Evolutionary conservation across 495 filamentous ascomycete species (phyloP), one percentile per base, ranked within the genome.

Genomic region (Podospora appendiculata): DNA sequence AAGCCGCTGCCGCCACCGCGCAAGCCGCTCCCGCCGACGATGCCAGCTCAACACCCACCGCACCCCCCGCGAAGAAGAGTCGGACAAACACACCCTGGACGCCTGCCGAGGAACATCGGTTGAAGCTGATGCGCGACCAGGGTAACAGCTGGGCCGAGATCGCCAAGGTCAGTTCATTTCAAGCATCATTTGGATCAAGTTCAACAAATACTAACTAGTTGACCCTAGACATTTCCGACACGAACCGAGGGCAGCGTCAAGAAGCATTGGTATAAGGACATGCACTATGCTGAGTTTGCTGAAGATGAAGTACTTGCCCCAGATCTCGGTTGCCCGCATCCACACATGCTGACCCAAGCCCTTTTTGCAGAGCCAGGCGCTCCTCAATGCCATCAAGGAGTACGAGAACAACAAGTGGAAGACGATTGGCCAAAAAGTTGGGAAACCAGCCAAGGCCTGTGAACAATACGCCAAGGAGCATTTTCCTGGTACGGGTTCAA

Each of bases 221-320:
- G 48, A 39, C 25, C 6, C 8, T 36, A 94, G 89, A 90, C 86
- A 9, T 98, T 98, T 69, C 93, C 93, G 13, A 82, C 80, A 14
- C 78, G 93, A 57, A 98, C 93, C 18, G 93, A 98, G 68, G 93
- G 93, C 14, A 95, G 90, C 62, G 93, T 98, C 10, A 98, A 98
- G 78, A 98, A 98, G 73, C 93, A 98, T 68, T 98, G 93, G 93
- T 98, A 98, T 67, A 98, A 98, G 90, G 93, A 97, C 62, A 98
- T 98, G 93, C 93, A 98, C 63, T 97, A 98, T 68, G 93, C 93
- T 49, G 93, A 98, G 65, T 98, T 98, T 63, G 93, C 88, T 45
- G 93, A 96, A 77, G 91, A 98, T 61, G 93, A 98, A 81, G 90
- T 95, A 79, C 66, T 71, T 72, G 54, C 51, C 42, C 33, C 19